Evolutionary conservation across 2,329 filamentous ascomycete species (phyloP).

Genomic region (Chaetomiaceae sp.): DNA sequence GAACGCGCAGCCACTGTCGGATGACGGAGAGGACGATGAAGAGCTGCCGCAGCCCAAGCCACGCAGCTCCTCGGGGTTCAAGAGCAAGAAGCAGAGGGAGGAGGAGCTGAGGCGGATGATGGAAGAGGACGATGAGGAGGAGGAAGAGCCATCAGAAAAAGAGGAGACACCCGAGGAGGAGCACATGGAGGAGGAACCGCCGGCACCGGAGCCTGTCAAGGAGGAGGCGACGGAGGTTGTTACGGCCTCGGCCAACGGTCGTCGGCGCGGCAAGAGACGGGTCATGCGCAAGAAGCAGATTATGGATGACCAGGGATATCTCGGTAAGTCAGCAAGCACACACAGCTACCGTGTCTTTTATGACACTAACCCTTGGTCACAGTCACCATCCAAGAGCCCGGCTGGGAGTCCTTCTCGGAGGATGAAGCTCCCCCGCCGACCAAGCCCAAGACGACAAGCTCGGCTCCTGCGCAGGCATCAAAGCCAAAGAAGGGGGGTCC

Average conservation of each 20-base stretch:
- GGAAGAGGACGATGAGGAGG: slow-evolving; percentile 52
- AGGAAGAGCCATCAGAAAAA: slow-evolving; percentile 54
- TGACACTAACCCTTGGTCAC: slow-evolving; percentile 12
- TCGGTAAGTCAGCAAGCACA: slow-evolving; percentile 54
- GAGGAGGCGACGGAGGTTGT: slow-evolving; percentile 49
- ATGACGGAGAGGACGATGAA: slow-evolving; percentile 49
- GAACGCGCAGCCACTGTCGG: slow-evolving; percentile 50
- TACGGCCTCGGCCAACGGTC: slow-evolving; percentile 47
- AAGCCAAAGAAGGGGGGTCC: slow-evolving; percentile 53
- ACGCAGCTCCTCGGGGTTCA: slow-evolving; percentile 31
- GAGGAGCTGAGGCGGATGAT: slow-evolving; percentile 69
- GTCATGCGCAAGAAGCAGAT: slow-evolving; percentile 85
- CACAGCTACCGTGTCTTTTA: not conserved
- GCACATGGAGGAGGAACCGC: slow-evolving; percentile 34
- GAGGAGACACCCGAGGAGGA: slow-evolving; percentile 32
- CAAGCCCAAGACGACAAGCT: slow-evolving; percentile 46
- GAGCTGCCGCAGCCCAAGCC: slow-evolving; percentile 42
- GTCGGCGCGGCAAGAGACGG: slow-evolving; percentile 70
- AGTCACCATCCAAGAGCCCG: slow-evolving; percentile 82
- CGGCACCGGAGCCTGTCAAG: slow-evolving; percentile 36
- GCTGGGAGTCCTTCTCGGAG: slow-evolving; percentile 92
- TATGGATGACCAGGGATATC: slow-evolving; percentile 84
- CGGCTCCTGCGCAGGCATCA: slow-evolving; percentile 36
- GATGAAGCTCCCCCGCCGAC: slow-evolving; percentile 62
- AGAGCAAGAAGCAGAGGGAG: slow-evolving; percentile 57